Evolutionary conservation across 2,329 filamentous ascomycete species (phyloP).

Genomic region (Talaromyces islandicus): DNA sequence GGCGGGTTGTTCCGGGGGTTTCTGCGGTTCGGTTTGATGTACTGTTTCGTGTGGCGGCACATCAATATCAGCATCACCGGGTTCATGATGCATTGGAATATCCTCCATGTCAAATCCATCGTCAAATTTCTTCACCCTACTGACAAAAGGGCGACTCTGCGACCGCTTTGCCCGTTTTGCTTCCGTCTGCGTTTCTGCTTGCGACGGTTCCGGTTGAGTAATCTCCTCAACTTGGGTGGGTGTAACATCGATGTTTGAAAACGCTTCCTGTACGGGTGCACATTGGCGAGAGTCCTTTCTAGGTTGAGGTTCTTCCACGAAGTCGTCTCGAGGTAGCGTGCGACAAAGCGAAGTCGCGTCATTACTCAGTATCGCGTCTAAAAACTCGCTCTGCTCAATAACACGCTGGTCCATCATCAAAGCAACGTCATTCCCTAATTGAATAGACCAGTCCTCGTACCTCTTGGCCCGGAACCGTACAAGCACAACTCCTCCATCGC

Average conservation of each 20-base stretch:
- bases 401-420: constrained; percentile 70
- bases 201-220: neutral
- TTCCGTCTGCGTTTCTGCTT: constrained; percentile 13
- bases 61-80: constrained; percentile 14
- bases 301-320: constrained; percentile 24
- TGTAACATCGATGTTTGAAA: constrained; percentile 14
- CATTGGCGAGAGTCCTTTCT: constrained; percentile 12
- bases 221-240: constrained; percentile 8
- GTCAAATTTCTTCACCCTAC: constrained; percentile 67
- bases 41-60: neutral
- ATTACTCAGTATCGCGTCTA: constrained; percentile 80
- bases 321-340: constrained; percentile 49
- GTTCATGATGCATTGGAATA: constrained; percentile 28
- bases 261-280: neutral
- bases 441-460: constrained; percentile 60
- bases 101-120: constrained; percentile 48
- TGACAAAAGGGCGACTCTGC: constrained; percentile 26
- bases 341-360: constrained; percentile 68
- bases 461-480: constrained; percentile 64
- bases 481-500: constrained; percentile 65
- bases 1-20: constrained; percentile 10
- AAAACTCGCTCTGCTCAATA: constrained; percentile 83
- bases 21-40: neutral
- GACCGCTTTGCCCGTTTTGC: constrained; percentile 16
- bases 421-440: constrained; percentile 65